Percentiles rank a stretch among this genome's conserved stretches.
These are phyloP conservation scores for Stachybotrys chlorohalonatus DNA, from an alignment of 2,329 filamentous ascomycete genomes.

Conservation along the genomic window DNA sequence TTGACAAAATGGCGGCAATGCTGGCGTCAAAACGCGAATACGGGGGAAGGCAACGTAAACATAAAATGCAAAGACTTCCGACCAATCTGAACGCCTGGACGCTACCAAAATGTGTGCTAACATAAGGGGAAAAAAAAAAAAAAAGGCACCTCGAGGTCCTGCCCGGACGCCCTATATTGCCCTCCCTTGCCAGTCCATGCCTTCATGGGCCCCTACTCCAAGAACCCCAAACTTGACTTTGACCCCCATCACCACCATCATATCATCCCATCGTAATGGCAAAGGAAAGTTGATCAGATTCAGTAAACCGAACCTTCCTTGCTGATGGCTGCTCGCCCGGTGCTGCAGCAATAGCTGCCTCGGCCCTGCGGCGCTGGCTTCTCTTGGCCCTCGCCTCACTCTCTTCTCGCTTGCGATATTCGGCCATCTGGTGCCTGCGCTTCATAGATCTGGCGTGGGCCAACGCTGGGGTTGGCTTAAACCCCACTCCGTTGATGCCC, in stretches of 20 bases:
- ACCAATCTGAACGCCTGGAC: no score
- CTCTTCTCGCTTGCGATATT: constrained; percentile 53
- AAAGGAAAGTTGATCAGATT: constrained; percentile 24
- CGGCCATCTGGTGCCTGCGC: constrained; percentile 50
- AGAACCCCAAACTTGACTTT: background rate
- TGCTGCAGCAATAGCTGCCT: constrained; percentile 13
- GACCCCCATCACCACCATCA: background rate
- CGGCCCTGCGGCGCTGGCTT: constrained; percentile 36
- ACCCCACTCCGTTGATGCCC: constrained; percentile 60
- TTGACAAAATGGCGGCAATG: no score
- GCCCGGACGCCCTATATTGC: no score
- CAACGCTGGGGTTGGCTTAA: constrained; percentile 53
- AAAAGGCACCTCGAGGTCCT: no score
- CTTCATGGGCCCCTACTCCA: background rate
- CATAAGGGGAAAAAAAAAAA: no score
- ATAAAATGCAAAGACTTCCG: no score
- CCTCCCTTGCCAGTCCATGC: background rate
- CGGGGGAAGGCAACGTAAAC: no score
- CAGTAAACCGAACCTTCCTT: constrained; percentile 31
- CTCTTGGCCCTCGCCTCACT: constrained; percentile 48
- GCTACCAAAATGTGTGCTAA: no score
- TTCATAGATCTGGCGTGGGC: constrained; percentile 48
- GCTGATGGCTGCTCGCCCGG: constrained; percentile 16
- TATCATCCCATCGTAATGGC: constrained; percentile 20
- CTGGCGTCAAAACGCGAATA: no score